Evolutionary conservation across 1,139 yeast species (phyloP), one percentile per base, ranked within the genome.

Genomic region (Yamadazyma aaseri): DNA sequence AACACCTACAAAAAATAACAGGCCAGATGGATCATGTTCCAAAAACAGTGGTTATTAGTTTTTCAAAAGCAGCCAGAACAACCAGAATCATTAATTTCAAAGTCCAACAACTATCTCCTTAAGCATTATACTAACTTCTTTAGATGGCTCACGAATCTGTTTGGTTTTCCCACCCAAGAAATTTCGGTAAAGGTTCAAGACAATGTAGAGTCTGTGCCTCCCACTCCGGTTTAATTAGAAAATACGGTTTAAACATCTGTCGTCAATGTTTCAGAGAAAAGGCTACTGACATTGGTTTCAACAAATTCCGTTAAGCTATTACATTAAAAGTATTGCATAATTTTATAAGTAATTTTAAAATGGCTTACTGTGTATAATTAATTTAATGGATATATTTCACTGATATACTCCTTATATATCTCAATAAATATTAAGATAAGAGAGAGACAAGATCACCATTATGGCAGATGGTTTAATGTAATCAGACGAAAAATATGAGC

Each of bases 201-300:
- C 94, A 85, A 78, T 90, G 97, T 81, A 95, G 98, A 77, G 90
- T 90, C 79, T 90, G 97, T 73, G 82, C 96, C 60, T 86, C 96
- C 74, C 97, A 92, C 92, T 74, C 89, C 63, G 98, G 98, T 81
- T 87, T 94, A 73, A 87, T 94, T 83, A 90, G 99, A 86, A 94
- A 94, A 83, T 94, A 94, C 94, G 98, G 95, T 68, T 80, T 94
- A 69, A 85, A 87, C 89, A 82, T 94, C 82, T 92, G 97, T 79
- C 95, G 99, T 86, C 99, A 94, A 82, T 92, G 97, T 79, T 94
- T 94, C 97, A 90, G 99, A 83, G 99, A 94, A 79, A 90, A 82
- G 79, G 98, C 98, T 63, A 71, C 79, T 71, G 97, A 92, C 76
- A 94, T 94, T 68, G 99, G 99, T 70, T 94, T 94, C 95, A 73